These are phyloP conservation scores for Mortierella sp. DNA, from an alignment of 371 early-diverging fungal species.

Conservation along the genomic window DNA sequence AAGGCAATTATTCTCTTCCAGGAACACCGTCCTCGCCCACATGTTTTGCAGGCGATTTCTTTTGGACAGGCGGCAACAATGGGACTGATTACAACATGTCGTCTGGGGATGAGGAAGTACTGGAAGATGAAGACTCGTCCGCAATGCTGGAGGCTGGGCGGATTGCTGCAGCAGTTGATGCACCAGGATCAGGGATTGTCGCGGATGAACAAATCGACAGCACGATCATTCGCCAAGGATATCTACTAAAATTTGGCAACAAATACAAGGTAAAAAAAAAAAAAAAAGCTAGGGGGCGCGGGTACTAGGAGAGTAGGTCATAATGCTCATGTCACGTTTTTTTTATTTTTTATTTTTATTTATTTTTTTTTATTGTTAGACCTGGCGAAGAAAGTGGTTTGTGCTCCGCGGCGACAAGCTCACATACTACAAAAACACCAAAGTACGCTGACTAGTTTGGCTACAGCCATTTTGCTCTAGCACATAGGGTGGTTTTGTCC, in stretches of 20 bases:
- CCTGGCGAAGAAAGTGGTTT: slow-evolving; percentile 90
- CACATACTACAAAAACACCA: slow-evolving; percentile 82
- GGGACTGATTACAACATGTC: slow-evolving; percentile 25
- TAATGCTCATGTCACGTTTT: background rate
- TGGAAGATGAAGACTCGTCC: slow-evolving; percentile 46
- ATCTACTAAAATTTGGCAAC: slow-evolving; percentile 73
- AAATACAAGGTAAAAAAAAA: slow-evolving; percentile 65
- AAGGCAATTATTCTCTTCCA: slow-evolving; percentile 5
- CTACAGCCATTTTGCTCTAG: no score
- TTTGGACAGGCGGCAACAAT: background rate
- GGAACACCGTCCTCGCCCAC: slow-evolving; percentile 43
- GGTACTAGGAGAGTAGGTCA: no score
- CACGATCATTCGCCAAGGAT: slow-evolving; percentile 75
- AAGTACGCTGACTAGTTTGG: slow-evolving; percentile 54
- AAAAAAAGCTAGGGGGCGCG: no score
- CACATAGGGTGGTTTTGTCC: background rate
- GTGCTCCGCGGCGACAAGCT: slow-evolving; percentile 80
- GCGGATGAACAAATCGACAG: slow-evolving; percentile 53
- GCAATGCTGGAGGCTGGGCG: slow-evolving; percentile 42
- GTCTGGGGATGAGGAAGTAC: slow-evolving; percentile 39
- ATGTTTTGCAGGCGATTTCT: slow-evolving; percentile 30
- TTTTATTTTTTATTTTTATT: slow-evolving; percentile 1
- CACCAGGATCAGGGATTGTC: slow-evolving; percentile 48
- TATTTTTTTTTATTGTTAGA: slow-evolving; percentile 47
- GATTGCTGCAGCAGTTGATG: slow-evolving; percentile 45